A percentile compares a stretch with the other conserved stretches of the same genome.
Evolutionary conservation across 2,329 filamentous ascomycete genomes (phyloP).

Genomic region (Hypoxylon sp.): DNA sequence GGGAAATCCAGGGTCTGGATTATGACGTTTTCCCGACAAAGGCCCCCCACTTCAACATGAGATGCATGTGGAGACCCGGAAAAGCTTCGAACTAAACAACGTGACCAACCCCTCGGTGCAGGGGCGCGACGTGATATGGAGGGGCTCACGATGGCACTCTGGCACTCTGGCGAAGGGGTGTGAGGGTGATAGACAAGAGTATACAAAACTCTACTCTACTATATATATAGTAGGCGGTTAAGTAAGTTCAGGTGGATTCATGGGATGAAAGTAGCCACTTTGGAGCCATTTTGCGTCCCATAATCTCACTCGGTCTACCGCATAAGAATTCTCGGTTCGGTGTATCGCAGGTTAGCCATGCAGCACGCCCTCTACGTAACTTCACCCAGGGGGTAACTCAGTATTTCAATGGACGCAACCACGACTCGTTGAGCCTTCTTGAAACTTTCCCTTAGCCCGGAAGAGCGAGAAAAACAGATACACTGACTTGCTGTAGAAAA

Average conservation of each 20-base stretch:
- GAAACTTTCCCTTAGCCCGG: conserved; percentile 35
- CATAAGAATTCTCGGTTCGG: conserved; percentile 12
- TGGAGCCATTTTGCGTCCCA: conserved; percentile 8
- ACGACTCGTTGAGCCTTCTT: conserved; percentile 10
- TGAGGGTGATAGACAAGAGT: neutral
- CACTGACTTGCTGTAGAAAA: conserved; percentile 20
- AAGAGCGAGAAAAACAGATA: conserved; percentile 11
- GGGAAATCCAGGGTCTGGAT: conserved; percentile 42
- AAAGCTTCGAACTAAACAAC: conserved; percentile 46
- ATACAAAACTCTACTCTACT: conserved; percentile 9
- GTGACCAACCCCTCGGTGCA: conserved; percentile 45
- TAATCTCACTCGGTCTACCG: conserved; percentile 2
- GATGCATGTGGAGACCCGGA: conserved; percentile 45
- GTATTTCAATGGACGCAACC: conserved; percentile 20
- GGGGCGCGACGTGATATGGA: conserved; percentile 34
- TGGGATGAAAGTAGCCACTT: conserved; percentile 17
- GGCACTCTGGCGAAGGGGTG: conserved; percentile 2
- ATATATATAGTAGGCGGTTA: conserved; percentile 1
- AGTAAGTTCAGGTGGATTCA: conserved; percentile 13
- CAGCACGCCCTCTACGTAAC: neutral
- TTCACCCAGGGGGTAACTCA: conserved; percentile 16
- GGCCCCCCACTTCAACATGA: conserved; percentile 41
- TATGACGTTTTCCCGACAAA: conserved; percentile 46
- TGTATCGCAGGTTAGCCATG: conserved; percentile 8
- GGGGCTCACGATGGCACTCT: conserved; percentile 35